These are phyloP conservation scores for Harrya chromipes DNA, from an alignment of 768 basidiomycete genomes.

Conservation along the genomic window DNA sequence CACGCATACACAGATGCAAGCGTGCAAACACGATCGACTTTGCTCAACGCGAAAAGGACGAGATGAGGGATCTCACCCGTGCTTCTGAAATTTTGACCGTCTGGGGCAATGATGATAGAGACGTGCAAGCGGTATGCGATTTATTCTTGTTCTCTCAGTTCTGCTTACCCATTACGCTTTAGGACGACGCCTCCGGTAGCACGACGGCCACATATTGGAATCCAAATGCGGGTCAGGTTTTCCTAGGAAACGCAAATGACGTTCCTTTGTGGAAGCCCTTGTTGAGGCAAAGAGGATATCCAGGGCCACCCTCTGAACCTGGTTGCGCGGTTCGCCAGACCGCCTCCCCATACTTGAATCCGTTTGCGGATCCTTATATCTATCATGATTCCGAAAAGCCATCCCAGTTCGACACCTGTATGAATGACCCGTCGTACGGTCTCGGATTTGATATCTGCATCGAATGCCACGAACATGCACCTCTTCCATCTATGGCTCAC, in stretches of 20 bases:
- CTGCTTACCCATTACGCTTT: slow-evolving; percentile 3
- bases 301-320: neutral
- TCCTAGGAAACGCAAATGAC: slow-evolving; percentile 81
- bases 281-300: slow-evolving; percentile 12
- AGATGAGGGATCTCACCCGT: slow-evolving; percentile 85
- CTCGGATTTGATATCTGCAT: slow-evolving; percentile 83
- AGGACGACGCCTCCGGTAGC: slow-evolving; percentile 27
- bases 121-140: slow-evolving; percentile 10
- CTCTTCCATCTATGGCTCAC: slow-evolving; percentile 65
- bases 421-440: slow-evolving; percentile 48
- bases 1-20: slow-evolving; percentile 27
- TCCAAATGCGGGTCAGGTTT: slow-evolving; percentile 62
- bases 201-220: slow-evolving; percentile 48
- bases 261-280: slow-evolving; percentile 51
- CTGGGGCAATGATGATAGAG: slow-evolving; percentile 18
- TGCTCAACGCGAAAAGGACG: slow-evolving; percentile 79
- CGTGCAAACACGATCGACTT: slow-evolving; percentile 71
- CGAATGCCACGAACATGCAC: slow-evolving; percentile 81
- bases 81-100: slow-evolving; percentile 73
- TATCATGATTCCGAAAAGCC: slow-evolving; percentile 18
- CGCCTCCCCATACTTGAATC: slow-evolving; percentile 12
- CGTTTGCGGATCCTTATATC: slow-evolving; percentile 15
- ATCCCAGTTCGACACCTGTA: slow-evolving; percentile 33
- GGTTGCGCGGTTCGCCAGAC: neutral
- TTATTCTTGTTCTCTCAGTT: neutral